Conservation (phyloP, 1,284 basidiomycete genomes). For the Boletus semigastroideus region DNA sequence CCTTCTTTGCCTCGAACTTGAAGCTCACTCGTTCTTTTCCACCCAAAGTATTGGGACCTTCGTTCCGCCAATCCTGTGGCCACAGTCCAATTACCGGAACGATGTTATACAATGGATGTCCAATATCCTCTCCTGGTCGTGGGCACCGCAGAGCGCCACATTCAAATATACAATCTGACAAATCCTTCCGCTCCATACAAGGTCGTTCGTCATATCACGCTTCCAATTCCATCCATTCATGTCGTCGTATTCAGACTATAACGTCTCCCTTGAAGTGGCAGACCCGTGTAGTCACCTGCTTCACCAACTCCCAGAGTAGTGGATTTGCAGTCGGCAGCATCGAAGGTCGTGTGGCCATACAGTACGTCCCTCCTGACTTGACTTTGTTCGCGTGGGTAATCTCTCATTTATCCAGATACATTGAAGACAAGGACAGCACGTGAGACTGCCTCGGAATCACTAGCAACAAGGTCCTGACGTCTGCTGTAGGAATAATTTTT, state of each 20-base stretch:
- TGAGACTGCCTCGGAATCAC: conserved; percentile 33
- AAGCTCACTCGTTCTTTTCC: background rate
- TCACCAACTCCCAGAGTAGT: conserved; percentile 65
- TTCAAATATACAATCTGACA: conserved; percentile 85
- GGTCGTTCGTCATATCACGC: conserved; percentile 38
- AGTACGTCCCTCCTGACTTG: conserved; percentile 52
- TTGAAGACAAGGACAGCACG: conserved; percentile 75
- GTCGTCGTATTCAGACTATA: conserved; percentile 52
- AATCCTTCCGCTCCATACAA: conserved; percentile 79
- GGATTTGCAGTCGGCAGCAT: conserved; percentile 94
- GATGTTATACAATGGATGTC: conserved; percentile 88
- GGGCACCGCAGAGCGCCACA: conserved; percentile 90
- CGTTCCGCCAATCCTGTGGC: conserved; percentile 72
- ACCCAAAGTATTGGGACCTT: conserved; percentile 85
- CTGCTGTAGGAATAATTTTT: conserved; percentile 75
- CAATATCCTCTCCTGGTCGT: conserved; percentile 88
- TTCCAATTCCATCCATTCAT: background rate
- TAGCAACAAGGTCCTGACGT: conserved; percentile 12
- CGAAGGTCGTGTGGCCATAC: conserved; percentile 94
- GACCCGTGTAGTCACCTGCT: conserved; percentile 87
- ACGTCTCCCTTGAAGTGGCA: conserved; percentile 92
- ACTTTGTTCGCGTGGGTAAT: conserved; percentile 2
- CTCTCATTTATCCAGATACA: conserved; percentile 51
- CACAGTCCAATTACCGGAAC: conserved; percentile 80
- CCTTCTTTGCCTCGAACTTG: background rate